Percentiles rank a stretch among this genome's conserved stretches.
Conservation (phyloP, 164 flowering plant species). For the Berberis thunbergii region DNA sequence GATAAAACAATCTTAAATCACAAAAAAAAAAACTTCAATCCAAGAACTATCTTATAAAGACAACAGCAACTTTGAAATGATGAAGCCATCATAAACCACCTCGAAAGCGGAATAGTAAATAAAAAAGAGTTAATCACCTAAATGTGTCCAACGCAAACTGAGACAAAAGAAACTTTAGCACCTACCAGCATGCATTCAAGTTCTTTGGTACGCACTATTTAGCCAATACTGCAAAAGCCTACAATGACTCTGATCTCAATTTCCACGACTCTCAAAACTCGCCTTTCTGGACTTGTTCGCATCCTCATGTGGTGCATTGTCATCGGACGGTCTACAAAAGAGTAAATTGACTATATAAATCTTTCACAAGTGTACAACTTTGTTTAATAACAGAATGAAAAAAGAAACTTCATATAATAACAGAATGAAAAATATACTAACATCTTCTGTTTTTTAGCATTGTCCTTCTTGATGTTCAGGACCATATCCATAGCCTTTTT, state of each 20-base stretch:
- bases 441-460: slow-evolving; percentile 63
- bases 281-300: slow-evolving; percentile 39
- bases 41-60: slow-evolving; percentile 3
- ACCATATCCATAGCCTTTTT: slow-evolving; percentile 91
- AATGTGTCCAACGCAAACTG: slow-evolving; percentile 24
- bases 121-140: slow-evolving; percentile 43
- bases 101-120: slow-evolving; percentile 22
- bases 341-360: slow-evolving; percentile 1
- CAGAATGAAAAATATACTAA: slow-evolving; percentile 19
- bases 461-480: slow-evolving; percentile 60
- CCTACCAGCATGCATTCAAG: slow-evolving; percentile 16
- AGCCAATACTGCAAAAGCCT: slow-evolving; percentile 3
- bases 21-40: slow-evolving; percentile 6
- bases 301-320: slow-evolving; percentile 33
- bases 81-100: slow-evolving; percentile 48
- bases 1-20: not conserved
- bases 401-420: not conserved
- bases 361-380: not conserved
- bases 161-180: slow-evolving; percentile 20
- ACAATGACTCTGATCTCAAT: slow-evolving; percentile 25
- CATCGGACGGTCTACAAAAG: slow-evolving; percentile 40
- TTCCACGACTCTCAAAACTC: slow-evolving; percentile 41
- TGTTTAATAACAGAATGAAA: not conserved
- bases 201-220: slow-evolving; percentile 7
- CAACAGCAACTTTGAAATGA: slow-evolving; percentile 56